Conservation (phyloP, 75 land plant species). For the Picea sitchensis region DNA sequence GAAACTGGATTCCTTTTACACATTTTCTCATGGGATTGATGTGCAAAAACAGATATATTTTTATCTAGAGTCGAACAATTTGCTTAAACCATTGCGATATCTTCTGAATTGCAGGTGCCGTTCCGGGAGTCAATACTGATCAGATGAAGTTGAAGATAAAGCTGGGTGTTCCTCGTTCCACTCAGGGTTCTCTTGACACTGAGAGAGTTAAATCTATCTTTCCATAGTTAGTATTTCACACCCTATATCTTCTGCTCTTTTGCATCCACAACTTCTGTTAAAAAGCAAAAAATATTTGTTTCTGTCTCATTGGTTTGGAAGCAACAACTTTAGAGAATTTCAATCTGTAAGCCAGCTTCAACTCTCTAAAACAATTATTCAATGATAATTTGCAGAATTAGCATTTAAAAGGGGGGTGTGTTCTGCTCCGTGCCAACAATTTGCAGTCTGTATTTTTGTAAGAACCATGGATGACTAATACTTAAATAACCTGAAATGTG, state of each 20-base stretch:
- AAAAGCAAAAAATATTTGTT: not conserved
- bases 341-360: not conserved
- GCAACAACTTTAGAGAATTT: not conserved
- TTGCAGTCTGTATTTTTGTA: too few relatives aligned
- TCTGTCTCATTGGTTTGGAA: not conserved
- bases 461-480: too few relatives aligned
- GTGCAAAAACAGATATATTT: not conserved
- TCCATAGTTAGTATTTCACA: constrained; percentile 71
- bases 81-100: not conserved
- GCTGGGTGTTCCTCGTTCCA: constrained; percentile 75
- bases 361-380: not conserved
- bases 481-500: too few relatives aligned
- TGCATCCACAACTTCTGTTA: not conserved
- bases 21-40: not conserved
- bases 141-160: constrained; percentile 89
- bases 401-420: not conserved
- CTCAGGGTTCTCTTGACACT: constrained; percentile 59
- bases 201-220: constrained; percentile 86
- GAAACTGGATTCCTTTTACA: constrained; percentile 8
- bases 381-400: not conserved
- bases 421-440: too few relatives aligned
- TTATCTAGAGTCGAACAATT: not conserved
- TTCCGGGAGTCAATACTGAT: constrained; percentile 77
- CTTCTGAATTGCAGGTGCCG: constrained; percentile 50
- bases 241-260: not conserved